Evolutionary conservation across 768 basidiomycete species (phyloP).

Genomic region (Trametes gibbosa): DNA sequence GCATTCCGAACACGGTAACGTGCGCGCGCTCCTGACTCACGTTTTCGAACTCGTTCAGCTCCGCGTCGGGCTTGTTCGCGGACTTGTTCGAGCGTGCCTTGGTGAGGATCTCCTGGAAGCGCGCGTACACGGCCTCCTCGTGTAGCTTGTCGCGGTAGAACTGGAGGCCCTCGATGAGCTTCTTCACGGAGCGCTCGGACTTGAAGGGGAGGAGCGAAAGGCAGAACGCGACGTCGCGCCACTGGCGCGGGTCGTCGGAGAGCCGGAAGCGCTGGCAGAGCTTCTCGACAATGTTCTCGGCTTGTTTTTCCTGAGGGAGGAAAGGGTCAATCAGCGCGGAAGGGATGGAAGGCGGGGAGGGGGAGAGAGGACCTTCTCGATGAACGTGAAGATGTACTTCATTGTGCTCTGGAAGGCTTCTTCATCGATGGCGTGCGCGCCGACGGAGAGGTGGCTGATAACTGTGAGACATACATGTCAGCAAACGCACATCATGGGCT

Average conservation of each 20-base stretch:
- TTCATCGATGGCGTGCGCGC: constrained; percentile 90
- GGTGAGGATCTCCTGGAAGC: constrained; percentile 86
- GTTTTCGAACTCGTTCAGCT: constrained; percentile 92
- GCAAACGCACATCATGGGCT: not conserved
- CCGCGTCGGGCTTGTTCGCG: constrained; percentile 88
- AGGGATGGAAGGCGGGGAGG: not conserved
- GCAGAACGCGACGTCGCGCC: constrained; percentile 97
- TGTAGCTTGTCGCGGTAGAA: constrained; percentile 97
- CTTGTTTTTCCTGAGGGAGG: constrained; percentile 84
- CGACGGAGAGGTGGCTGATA: constrained; percentile 91
- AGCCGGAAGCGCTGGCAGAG: constrained; percentile 94
- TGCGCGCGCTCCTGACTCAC: constrained; percentile 36
- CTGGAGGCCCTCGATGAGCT: constrained; percentile 87
- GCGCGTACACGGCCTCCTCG: constrained; percentile 74
- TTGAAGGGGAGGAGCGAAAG: constrained; percentile 94
- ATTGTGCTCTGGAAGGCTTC: constrained; percentile 90
- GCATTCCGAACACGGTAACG: not conserved
- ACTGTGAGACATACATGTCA: constrained; percentile 43
- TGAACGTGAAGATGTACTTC: constrained; percentile 93
- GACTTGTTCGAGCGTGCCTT: constrained; percentile 94
- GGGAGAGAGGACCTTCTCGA: constrained; percentile 77
- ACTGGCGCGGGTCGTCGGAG: constrained; percentile 86
- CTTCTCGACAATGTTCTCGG: constrained; percentile 95
- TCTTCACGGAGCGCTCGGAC: constrained; percentile 94
- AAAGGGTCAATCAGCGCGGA: not conserved